Evolutionary conservation across 2,329 filamentous ascomycete species (phyloP).

Genomic region (Exophiala sideris): DNA sequence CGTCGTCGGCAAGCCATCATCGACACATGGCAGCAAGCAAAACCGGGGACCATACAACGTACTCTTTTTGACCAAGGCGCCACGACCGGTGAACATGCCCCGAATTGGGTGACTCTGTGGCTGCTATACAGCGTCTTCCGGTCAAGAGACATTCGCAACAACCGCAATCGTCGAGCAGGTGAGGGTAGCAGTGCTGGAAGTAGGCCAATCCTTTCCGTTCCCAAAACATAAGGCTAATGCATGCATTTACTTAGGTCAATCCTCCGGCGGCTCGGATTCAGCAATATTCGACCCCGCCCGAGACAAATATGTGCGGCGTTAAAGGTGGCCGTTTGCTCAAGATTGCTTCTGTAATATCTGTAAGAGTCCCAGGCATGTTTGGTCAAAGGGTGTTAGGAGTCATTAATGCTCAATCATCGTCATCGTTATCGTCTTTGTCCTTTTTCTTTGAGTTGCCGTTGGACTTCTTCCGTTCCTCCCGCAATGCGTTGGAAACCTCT

Average conservation of each 20-base stretch:
- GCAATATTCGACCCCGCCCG: conserved; percentile 23
- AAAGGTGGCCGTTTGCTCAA: conserved; percentile 1
- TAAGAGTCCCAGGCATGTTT: conserved; percentile 10
- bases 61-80: conserved; percentile 40
- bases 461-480: conserved; percentile 46
- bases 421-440: conserved; percentile 34
- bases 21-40: conserved; percentile 42
- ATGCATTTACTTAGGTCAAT: conserved; percentile 14
- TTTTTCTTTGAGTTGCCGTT: conserved; percentile 34
- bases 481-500: conserved; percentile 51
- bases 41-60: conserved; percentile 35
- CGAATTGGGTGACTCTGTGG: conserved; percentile 47
- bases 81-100: conserved; percentile 43
- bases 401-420: conserved; percentile 21
- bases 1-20: conserved; percentile 41
- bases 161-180: conserved; percentile 40
- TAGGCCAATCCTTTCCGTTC: conserved; percentile 1
- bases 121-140: conserved; percentile 48
- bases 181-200: conserved; percentile 23
- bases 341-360: conserved; percentile 8
- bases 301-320: conserved; percentile 24
- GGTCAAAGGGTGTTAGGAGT: conserved; percentile 7
- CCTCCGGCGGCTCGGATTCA: conserved; percentile 15
- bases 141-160: conserved; percentile 46
- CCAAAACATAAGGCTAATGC: neutral